Base-by-base conservation (phyloP, 164 flowering plant species). In the grape (Vitis vinifera) region DNA sequence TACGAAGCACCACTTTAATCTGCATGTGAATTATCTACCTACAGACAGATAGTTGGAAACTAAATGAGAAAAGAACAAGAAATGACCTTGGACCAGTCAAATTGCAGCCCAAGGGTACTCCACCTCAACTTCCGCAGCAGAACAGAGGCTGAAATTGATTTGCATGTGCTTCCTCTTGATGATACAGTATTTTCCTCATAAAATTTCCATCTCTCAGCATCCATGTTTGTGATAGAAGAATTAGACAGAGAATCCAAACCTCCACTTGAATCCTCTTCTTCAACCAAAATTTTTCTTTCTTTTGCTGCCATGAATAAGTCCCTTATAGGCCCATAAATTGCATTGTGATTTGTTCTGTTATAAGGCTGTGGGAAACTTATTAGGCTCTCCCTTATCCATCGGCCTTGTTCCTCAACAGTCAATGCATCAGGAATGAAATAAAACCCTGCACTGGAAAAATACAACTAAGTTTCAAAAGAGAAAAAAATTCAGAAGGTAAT, bases 101-200 rank as follows among this genome's bases (percentile, higher is more conserved):
- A 96, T 78, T 96, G 99, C 72, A 96, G 81, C 49, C 98, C 99
- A 66, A 96, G 97, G 6, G 99, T 96, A 76, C 97, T 91, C 99
- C 99, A 96, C 37, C 98, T 81, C 71, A 96, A 74, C 85, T 93
- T 96, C 75, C 91, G 80, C 80, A 96, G 74, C 12, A 93, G 78
- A 77, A 78, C 79, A 57, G 91, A 71, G 7, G 98, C 97, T 27
- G 84, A 65, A 65, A 90, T 69, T 29, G 86, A 78, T 73, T 85
- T 92, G 72, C 79, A 55, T 6, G 81, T 59, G 65, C 73, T 79
- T 69, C 76, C 87, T 59, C 67, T 79, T 11, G 76, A 73, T 17
- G 70, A 64, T n/a, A 56, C 73, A 61, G 1, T 9, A 27, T 65
- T 52, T 67, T 82, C 87, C 61, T 84, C 87, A 27, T 50, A 63